Conservation (phyloP, 2,329 filamentous ascomycete genomes). For the Fusarium sp. region DNA sequence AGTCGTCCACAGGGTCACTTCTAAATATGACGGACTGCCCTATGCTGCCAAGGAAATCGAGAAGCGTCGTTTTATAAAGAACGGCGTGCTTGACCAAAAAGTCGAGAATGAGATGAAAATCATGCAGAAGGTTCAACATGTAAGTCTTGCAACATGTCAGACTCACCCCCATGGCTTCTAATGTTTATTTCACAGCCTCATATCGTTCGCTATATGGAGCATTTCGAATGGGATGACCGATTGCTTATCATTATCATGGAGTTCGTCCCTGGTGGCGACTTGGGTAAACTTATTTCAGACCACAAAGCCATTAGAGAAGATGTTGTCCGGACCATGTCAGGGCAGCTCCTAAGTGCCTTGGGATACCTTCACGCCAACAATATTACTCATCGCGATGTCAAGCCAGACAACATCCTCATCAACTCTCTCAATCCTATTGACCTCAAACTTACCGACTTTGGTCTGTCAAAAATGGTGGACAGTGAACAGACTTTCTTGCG, state of each 20-base stretch:
- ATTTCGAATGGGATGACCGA: slow-evolving; percentile 82
- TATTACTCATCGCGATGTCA: slow-evolving; percentile 98
- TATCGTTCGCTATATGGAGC: slow-evolving; percentile 91
- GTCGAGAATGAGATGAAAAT: slow-evolving; percentile 98
- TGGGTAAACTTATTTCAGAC: slow-evolving; percentile 76
- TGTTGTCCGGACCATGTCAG: slow-evolving; percentile 76
- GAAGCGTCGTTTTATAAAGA: slow-evolving; percentile 92
- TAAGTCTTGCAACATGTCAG: slow-evolving; percentile 56
- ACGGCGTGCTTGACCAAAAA: slow-evolving; percentile 87
- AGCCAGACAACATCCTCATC: slow-evolving; percentile 97
- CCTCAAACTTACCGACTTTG: slow-evolving; percentile 96
- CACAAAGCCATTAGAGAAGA: slow-evolving; percentile 72
- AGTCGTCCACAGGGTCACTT: slow-evolving; percentile 89
- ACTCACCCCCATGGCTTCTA: slow-evolving; percentile 5
- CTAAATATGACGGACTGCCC: slow-evolving; percentile 82
- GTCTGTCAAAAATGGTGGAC: slow-evolving; percentile 92
- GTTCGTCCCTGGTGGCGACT: slow-evolving; percentile 82
- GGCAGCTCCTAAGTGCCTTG: slow-evolving; percentile 82
- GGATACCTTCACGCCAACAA: slow-evolving; percentile 86
- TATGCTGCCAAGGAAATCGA: slow-evolving; percentile 96
- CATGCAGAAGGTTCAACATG: slow-evolving; percentile 86
- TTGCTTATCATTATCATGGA: slow-evolving; percentile 99
- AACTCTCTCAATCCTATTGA: slow-evolving; percentile 75
- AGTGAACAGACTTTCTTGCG: slow-evolving; percentile 91
- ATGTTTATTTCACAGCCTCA: slow-evolving; percentile 68